Evolutionary conservation across 768 basidiomycete species (phyloP), one percentile per base, ranked within the genome.

Genomic region (Boletus speciosus): DNA sequence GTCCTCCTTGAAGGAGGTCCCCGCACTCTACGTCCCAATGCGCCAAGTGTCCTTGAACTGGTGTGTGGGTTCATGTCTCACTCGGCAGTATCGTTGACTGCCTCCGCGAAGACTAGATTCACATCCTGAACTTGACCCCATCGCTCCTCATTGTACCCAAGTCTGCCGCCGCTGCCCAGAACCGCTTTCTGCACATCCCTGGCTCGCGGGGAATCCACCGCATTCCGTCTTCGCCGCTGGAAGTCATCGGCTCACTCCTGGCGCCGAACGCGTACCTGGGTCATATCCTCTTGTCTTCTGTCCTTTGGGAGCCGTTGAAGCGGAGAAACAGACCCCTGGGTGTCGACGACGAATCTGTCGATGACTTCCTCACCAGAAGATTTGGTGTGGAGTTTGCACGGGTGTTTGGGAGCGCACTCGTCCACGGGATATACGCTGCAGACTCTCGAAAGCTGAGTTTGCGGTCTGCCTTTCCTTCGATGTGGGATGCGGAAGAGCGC

Each of bases 361-460:
- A 98, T 57, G 69, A 81, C 0, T 90, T 98, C 59, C 66, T 98
- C 51, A 67, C 80, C 0, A 78, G 90, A 12, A 77, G 91, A 23
- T 88, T 97, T 52, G 90, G 92, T 0, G 67, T 76, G 6, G 69
- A 76, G 2, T 81, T 95, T 61, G 92, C 95, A 1, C 79, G 83
- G 15, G 78, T 80, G 3, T 78, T 98, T 51, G 84, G 88, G 65
- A 91, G 79, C 34, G 87, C 95, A 0, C 74, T 97, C 54, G 83
- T 93, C 1, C 95, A 97, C 63, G 96, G 96, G 0, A 89, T 98
- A 51, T 98, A 98, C 66, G 93, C 93, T 1, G 83, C 92, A 0
- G 93, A 96, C 62, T 81, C 93, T 2, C 74, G 88, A 3, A 62
- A 74, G 38, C 71, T 98, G 16, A 91, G 90, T 54, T 75, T 93